phyloP scores from a whole-genome alignment of 192 early-diverging fungal species.

The Umbelopsis vinacea region DNA sequence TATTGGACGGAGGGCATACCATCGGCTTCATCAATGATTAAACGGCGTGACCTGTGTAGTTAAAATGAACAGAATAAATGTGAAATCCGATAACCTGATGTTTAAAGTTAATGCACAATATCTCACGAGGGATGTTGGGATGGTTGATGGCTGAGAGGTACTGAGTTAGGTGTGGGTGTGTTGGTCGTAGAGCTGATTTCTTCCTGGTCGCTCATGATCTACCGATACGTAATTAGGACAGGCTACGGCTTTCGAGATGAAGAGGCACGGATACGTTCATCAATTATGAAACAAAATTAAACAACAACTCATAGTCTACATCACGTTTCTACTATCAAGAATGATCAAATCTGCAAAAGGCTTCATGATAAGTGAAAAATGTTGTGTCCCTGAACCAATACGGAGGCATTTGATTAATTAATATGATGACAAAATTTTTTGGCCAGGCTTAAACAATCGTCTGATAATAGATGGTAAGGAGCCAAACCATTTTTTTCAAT shows the following conservation, averaged over 20 bases:
- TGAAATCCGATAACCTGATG: background rate
- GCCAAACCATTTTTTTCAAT: background rate
- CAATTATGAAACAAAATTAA: constrained; percentile 12
- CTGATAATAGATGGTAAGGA: background rate
- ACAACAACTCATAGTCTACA: constrained; percentile 1
- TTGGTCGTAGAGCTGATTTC: background rate
- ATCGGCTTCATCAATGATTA: background rate
- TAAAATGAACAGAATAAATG: background rate
- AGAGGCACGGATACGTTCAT: constrained; percentile 1
- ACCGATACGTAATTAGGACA: background rate
- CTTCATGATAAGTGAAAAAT: constrained; percentile 22
- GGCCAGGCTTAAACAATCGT: background rate
- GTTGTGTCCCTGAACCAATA: constrained; percentile 22
- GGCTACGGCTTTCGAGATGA: background rate
- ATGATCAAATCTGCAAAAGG: constrained; percentile 23
- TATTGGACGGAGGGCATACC: background rate
- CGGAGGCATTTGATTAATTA: constrained; percentile 17
- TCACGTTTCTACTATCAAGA: constrained; percentile 19
- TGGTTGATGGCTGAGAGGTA: background rate
- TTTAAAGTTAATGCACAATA: background rate
- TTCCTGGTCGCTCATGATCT: background rate
- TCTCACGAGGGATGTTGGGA: background rate
- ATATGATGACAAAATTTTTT: constrained; percentile 6
- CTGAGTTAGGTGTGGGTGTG: background rate
- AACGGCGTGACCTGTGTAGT: background rate